A percentile compares a stretch with the other conserved stretches of the same genome.
phyloP scores from a whole-genome alignment of 352 stramenopile genomes.

The Globisporangium iwayamae region DNA sequence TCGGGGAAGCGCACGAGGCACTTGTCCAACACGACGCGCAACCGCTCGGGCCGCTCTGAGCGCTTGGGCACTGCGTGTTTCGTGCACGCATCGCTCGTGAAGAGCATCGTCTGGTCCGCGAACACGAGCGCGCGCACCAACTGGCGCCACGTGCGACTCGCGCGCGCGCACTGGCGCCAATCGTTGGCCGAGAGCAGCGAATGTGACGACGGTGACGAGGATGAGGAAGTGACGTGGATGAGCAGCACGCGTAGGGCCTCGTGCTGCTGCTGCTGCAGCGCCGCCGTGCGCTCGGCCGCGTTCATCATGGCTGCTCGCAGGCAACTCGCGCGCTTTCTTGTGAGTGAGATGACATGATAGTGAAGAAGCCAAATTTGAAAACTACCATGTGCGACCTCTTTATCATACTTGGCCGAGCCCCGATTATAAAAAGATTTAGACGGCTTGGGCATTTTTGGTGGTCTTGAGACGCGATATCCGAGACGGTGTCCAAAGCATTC shows the following conservation, averaged over 20 bases:
- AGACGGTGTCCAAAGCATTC: too few relatives aligned
- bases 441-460: too few relatives aligned
- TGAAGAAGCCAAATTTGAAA: too few relatives aligned
- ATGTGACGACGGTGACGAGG: too few relatives aligned
- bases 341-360: too few relatives aligned
- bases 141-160: constrained; percentile 29
- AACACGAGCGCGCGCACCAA: constrained; percentile 25
- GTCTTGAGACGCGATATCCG: too few relatives aligned
- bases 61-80: constrained; percentile 39
- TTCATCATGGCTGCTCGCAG: constrained; percentile 9
- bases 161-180: background rate
- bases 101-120: constrained; percentile 31
- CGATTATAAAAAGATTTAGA: too few relatives aligned
- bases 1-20: constrained; percentile 30
- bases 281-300: constrained; percentile 4
- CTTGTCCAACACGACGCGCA: constrained; percentile 39
- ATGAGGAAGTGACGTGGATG: background rate
- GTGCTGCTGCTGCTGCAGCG: background rate
- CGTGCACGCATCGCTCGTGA: constrained; percentile 49
- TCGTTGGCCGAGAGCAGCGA: background rate
- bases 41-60: constrained; percentile 48
- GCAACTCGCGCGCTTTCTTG: too few relatives aligned
- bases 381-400: too few relatives aligned
- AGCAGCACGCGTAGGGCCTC: constrained; percentile 4
- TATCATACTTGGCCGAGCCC: too few relatives aligned